phyloP scores from a whole-genome alignment of 202 grass and related monocot genomes.

The Panicum hallii region DNA sequence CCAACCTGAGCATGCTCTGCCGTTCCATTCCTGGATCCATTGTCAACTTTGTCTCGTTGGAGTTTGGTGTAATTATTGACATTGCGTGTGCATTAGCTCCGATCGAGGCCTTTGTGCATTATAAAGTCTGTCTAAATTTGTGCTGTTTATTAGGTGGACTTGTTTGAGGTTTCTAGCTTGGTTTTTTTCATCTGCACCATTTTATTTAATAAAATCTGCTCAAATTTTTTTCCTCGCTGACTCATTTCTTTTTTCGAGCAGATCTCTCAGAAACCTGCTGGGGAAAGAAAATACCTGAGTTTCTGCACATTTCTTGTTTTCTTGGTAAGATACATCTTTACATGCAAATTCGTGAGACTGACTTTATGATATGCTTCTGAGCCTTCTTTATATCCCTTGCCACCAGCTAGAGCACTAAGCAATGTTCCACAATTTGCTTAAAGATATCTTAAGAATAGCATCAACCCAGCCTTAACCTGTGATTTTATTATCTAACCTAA shows the following conservation, averaged over 20 bases:
- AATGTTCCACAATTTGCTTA: constrained; percentile 46
- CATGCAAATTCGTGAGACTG: constrained; percentile 22
- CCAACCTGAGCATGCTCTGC: constrained; percentile 39
- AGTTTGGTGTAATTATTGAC: constrained; percentile 59
- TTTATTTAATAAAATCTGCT: neutral
- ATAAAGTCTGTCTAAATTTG: constrained; percentile 24
- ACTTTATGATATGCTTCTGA: constrained; percentile 41
- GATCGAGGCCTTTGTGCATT: constrained; percentile 28
- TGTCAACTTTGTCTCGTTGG: constrained; percentile 61
- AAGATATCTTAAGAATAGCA: constrained; percentile 39
- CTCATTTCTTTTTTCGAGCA: constrained; percentile 33
- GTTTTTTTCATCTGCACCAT: neutral
- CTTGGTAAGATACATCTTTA: constrained; percentile 18
- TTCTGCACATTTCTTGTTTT: neutral
- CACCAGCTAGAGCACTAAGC: constrained; percentile 50
- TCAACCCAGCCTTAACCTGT: constrained; percentile 26
- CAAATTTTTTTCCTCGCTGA: neutral
- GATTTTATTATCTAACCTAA: constrained; percentile 45
- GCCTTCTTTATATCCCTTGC: constrained; percentile 43
- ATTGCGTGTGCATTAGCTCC: constrained; percentile 45
- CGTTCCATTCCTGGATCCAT: constrained; percentile 41
- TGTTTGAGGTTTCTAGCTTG: constrained; percentile 33
- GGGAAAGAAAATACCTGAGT: neutral
- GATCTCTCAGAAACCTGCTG: constrained; percentile 35
- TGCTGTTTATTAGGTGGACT: constrained; percentile 9